Conservation (phyloP, 1,284 basidiomycete species). For the Fomitopsis betulina region DNA sequence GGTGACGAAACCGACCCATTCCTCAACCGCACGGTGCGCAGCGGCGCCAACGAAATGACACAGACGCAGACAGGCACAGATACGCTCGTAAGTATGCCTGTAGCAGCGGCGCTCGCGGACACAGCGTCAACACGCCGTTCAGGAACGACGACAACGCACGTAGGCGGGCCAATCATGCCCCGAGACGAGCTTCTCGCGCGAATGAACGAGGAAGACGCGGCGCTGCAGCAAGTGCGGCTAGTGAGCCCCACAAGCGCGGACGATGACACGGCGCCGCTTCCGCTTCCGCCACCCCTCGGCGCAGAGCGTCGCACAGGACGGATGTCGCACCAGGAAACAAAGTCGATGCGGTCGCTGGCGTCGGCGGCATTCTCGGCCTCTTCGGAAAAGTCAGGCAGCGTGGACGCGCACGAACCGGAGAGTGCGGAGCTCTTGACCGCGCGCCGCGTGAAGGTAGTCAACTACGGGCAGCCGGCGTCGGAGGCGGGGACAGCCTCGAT, state of each 20-base stretch:
- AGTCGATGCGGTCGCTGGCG: conserved; percentile 19
- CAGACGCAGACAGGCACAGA: conserved; percentile 25
- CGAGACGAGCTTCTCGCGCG: conserved; percentile 25
- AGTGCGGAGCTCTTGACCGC: conserved; percentile 53
- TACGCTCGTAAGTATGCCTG: conserved; percentile 25
- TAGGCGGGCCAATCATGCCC: conserved; percentile 27
- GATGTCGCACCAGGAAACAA: conserved; percentile 8
- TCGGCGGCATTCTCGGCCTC: conserved; percentile 16
- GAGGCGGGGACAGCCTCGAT: conserved; percentile 22
- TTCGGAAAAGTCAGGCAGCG: conserved; percentile 25
- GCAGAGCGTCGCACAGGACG: conserved; percentile 26
- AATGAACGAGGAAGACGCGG: conserved; percentile 19
- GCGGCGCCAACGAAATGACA: conserved; percentile 20
- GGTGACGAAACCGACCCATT: conserved; percentile 66
- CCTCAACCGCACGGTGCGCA: conserved; percentile 31
- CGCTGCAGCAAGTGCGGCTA: conserved; percentile 20
- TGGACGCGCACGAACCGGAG: conserved; percentile 25
- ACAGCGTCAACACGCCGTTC: conserved; percentile 15
- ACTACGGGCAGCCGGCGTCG: conserved; percentile 28
- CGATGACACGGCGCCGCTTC: conserved; percentile 31
- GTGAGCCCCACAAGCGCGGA: conserved; percentile 19
- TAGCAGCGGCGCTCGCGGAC: conserved; percentile 18
- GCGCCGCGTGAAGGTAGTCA: conserved; percentile 50
- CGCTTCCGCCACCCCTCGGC: conserved; percentile 33
- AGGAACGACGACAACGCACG: conserved; percentile 5